Percentiles rank a stretch among this genome's conserved stretches.
Evolutionary conservation across 2,329 filamentous ascomycete species (phyloP).

Genomic region (Rutstroemia sp.): DNA sequence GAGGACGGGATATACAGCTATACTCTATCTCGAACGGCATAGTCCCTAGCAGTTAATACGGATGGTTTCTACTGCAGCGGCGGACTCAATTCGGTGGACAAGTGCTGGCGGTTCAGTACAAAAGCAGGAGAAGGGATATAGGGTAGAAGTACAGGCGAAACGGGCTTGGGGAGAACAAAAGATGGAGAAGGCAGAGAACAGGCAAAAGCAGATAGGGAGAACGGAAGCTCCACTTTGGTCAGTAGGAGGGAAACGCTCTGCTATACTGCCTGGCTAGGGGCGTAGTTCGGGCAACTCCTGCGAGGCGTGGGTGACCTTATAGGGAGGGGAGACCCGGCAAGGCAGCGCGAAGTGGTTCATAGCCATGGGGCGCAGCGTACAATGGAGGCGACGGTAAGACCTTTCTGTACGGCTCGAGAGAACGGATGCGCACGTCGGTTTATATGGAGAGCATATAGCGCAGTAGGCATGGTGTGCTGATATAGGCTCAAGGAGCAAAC

Average conservation of each 20-base stretch:
- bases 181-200: not conserved
- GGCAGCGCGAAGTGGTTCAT: constrained; percentile 8
- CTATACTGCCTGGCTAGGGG: constrained; percentile 12
- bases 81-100: not conserved
- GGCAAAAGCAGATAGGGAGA: constrained; percentile 7
- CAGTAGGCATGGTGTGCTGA: not conserved
- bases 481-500: constrained; percentile 5
- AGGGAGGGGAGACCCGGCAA: constrained; percentile 6
- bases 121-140: not conserved
- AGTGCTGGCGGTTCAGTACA: not conserved
- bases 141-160: not conserved
- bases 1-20: not conserved
- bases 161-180: constrained; percentile 1
- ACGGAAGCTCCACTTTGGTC: constrained; percentile 10
- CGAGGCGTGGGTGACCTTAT: constrained; percentile 13
- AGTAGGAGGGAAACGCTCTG: constrained; percentile 10
- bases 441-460: constrained; percentile 6
- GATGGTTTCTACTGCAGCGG: constrained; percentile 3
- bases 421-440: constrained; percentile 13
- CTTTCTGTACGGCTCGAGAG: constrained; percentile 14
- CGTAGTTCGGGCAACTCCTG: constrained; percentile 11
- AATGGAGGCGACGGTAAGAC: constrained; percentile 13
- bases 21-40: not conserved
- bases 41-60: not conserved
- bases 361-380: constrained; percentile 12